phyloP scores from a whole-genome alignment of 805 yeast genomes.

The Candida ipomoeae region DNA sequence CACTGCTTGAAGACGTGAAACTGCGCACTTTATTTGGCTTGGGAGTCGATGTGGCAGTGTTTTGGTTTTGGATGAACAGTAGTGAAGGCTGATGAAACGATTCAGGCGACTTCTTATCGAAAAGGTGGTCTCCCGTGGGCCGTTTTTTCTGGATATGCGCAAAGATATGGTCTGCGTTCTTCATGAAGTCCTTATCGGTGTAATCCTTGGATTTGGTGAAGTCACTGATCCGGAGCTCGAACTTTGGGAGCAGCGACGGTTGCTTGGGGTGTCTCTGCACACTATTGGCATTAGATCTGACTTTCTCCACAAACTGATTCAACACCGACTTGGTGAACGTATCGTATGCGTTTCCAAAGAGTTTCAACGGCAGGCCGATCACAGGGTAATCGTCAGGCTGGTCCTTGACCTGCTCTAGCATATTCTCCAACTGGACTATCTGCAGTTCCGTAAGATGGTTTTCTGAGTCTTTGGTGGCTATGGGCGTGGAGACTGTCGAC shows the following conservation, averaged over 20 bases:
- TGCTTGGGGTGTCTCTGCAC: slow-evolving; percentile 10
- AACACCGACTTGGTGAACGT: slow-evolving; percentile 35
- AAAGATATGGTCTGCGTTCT: slow-evolving; percentile 38
- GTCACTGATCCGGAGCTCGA: slow-evolving; percentile 25
- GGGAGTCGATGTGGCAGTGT: slow-evolving; percentile 40
- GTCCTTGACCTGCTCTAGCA: slow-evolving; percentile 22
- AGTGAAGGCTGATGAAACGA: slow-evolving; percentile 7
- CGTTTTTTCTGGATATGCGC: slow-evolving; percentile 37
- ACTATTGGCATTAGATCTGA: slow-evolving; percentile 15
- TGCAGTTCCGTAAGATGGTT: slow-evolving; percentile 17
- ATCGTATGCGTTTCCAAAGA: slow-evolving; percentile 36
- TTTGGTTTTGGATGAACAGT: slow-evolving; percentile 7
- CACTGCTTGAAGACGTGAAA: background rate
- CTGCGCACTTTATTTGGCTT: slow-evolving; percentile 22
- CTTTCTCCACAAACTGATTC: slow-evolving; percentile 16
- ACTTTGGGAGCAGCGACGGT: slow-evolving; percentile 8
- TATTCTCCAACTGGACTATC: slow-evolving; percentile 21
- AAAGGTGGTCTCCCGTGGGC: slow-evolving; percentile 3
- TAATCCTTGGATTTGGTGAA: slow-evolving; percentile 30
- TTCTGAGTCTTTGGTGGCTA: slow-evolving; percentile 18
- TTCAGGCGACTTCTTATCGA: slow-evolving; percentile 2
- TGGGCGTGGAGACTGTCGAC: slow-evolving; percentile 30
- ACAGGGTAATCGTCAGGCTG: slow-evolving; percentile 17
- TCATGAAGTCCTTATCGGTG: slow-evolving; percentile 33
- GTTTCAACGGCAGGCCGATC: slow-evolving; percentile 37